phyloP scores from a whole-genome alignment of 176 grass and related monocot genomes.

The Eleusine coracana region DNA sequence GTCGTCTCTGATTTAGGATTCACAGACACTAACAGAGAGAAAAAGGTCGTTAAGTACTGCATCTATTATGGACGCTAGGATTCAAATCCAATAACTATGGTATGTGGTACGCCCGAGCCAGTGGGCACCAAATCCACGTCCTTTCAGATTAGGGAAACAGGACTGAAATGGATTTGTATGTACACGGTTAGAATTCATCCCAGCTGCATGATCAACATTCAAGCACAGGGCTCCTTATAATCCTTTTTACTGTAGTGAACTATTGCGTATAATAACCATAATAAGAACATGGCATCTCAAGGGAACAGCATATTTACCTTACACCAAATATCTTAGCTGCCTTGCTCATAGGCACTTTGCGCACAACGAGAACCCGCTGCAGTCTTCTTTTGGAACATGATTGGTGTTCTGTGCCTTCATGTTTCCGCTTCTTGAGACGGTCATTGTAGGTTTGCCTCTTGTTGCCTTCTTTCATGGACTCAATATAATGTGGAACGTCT shows the following conservation, averaged over 20 bases:
- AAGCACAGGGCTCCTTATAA: neutral
- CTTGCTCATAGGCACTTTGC: slow-evolving; percentile 20
- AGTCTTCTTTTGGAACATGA: neutral
- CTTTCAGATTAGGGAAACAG: neutral
- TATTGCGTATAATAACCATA: neutral
- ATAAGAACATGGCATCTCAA: neutral
- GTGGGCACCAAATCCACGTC: too few relatives aligned
- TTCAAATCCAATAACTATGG: too few relatives aligned
- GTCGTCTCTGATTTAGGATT: too few relatives aligned
- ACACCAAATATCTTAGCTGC: slow-evolving; percentile 1
- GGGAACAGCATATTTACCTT: slow-evolving; percentile 23
- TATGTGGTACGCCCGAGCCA: too few relatives aligned
- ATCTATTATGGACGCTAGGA: too few relatives aligned
- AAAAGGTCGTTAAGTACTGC: too few relatives aligned
- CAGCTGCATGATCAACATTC: neutral
- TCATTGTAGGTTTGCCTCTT: neutral
- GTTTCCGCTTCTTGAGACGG: neutral
- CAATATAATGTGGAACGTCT: neutral
- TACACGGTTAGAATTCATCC: neutral
- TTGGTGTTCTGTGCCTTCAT: neutral
- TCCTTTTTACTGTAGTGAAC: neutral
- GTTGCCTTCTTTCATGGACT: neutral
- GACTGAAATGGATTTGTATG: neutral
- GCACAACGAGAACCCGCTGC: neutral
- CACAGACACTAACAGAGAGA: too few relatives aligned